phyloP scores from a whole-genome alignment of 768 basidiomycete genomes.

The Leccinum truebloodii region DNA sequence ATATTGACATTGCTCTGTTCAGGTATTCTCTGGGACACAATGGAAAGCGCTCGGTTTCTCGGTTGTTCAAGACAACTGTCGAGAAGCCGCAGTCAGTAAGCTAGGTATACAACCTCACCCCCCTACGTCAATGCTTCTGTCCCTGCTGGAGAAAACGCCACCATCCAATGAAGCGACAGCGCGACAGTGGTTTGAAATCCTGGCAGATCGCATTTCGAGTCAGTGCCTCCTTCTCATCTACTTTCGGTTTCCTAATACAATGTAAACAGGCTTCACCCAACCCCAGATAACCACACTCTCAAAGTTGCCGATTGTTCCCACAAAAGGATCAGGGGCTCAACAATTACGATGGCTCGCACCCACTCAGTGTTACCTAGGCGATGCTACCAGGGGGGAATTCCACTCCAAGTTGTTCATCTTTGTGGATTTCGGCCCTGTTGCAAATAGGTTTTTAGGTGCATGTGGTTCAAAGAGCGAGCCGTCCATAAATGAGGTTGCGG shows the following conservation, averaged over 20 bases:
- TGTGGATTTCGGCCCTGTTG: slow-evolving; percentile 81
- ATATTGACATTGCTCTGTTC: not conserved
- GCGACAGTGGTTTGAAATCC: slow-evolving; percentile 62
- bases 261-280: slow-evolving; percentile 53
- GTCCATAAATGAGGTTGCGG: slow-evolving; percentile 78
- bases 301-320: slow-evolving; percentile 66
- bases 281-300: slow-evolving; percentile 59
- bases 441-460: slow-evolving; percentile 81
- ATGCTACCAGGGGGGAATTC: slow-evolving; percentile 52
- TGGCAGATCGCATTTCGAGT: slow-evolving; percentile 67
- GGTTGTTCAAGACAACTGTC: slow-evolving; percentile 56
- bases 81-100: slow-evolving; percentile 55
- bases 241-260: slow-evolving; percentile 3
- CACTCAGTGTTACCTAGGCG: slow-evolving; percentile 68
- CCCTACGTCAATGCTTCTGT: slow-evolving; percentile 56
- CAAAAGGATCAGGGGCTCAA: slow-evolving; percentile 35
- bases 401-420: slow-evolving; percentile 85
- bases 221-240: slow-evolving; percentile 21
- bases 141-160: slow-evolving; percentile 58
- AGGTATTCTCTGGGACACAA: slow-evolving; percentile 71
- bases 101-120: slow-evolving; percentile 74
- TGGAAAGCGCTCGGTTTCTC: slow-evolving; percentile 80
- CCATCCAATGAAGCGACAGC: slow-evolving; percentile 58
- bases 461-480: slow-evolving; percentile 90
- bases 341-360: slow-evolving; percentile 54